phyloP scores from a whole-genome alignment of 208 protist species.

The Lotmaria passim region DNA sequence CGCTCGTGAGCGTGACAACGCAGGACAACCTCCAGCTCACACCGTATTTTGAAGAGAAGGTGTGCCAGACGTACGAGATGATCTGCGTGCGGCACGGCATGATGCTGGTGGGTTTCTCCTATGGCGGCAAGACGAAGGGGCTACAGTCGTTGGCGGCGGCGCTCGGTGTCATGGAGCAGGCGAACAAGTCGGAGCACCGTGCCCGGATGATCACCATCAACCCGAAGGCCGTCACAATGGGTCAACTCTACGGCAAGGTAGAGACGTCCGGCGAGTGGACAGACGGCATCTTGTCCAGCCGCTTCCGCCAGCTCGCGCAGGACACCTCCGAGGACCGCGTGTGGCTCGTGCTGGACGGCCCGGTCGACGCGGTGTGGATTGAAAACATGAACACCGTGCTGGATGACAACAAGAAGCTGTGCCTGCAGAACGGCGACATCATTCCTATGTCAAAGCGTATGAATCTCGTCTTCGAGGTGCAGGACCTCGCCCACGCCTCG shows the following conservation, averaged over 20 bases:
- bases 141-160: slow-evolving; percentile 89
- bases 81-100: slow-evolving; percentile 97
- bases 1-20: slow-evolving; percentile 61
- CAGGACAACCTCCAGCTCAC: slow-evolving; percentile 89
- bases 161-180: slow-evolving; percentile 79
- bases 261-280: slow-evolving; percentile 97
- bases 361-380: slow-evolving; percentile 99
- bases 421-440: slow-evolving; percentile 96
- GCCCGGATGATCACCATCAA: slow-evolving; percentile 93
- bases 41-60: slow-evolving; percentile 91
- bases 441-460: slow-evolving; percentile 96
- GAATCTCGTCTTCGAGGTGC: slow-evolving; percentile 98
- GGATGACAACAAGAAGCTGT: slow-evolving; percentile 99
- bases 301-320: slow-evolving; percentile 90
- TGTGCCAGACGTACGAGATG: slow-evolving; percentile 96
- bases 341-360: slow-evolving; percentile 97
- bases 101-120: slow-evolving; percentile 97
- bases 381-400: slow-evolving; percentile 99
- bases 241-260: slow-evolving; percentile 96
- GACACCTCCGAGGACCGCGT: slow-evolving; percentile 88
- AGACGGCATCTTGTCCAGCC: slow-evolving; percentile 96
- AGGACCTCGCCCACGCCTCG: slow-evolving; percentile 96
- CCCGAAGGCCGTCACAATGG: slow-evolving; percentile 96
- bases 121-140: slow-evolving; percentile 91
- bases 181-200: slow-evolving; percentile 70